Evolutionary conservation across 2,329 filamentous ascomycete species (phyloP).

Genomic region (Nemania sp.): DNA sequence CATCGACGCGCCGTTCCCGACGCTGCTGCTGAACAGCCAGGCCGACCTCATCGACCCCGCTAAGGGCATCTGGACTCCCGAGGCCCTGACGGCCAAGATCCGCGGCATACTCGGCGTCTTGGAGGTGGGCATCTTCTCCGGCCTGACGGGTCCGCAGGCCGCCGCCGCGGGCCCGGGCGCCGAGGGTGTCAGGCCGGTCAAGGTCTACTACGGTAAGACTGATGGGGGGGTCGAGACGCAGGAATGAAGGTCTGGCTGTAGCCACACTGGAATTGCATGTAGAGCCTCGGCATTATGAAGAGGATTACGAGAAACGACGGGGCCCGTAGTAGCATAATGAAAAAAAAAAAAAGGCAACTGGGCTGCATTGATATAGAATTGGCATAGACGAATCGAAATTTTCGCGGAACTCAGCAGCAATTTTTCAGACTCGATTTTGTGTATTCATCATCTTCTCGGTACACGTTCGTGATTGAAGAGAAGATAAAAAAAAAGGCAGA

Average conservation of each 20-base stretch:
- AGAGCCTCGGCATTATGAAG: background rate
- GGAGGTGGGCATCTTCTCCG: slow-evolving; percentile 89
- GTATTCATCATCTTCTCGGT: background rate
- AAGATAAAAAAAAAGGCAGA: slow-evolving; percentile 26
- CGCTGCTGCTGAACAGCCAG: slow-evolving; percentile 61
- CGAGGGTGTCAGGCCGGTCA: slow-evolving; percentile 90
- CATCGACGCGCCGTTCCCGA: slow-evolving; percentile 86
- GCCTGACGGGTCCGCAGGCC: slow-evolving; percentile 74
- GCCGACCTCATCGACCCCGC: slow-evolving; percentile 56
- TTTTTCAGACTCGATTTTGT: slow-evolving; percentile 1
- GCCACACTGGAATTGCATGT: background rate
- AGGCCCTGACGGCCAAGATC: slow-evolving; percentile 72
- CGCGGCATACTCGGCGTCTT: slow-evolving; percentile 85
- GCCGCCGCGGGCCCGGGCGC: slow-evolving; percentile 60
- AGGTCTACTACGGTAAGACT: slow-evolving; percentile 92
- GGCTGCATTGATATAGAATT: background rate
- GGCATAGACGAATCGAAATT: background rate
- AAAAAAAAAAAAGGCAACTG: background rate
- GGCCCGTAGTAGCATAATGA: background rate
- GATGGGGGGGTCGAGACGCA: slow-evolving; percentile 66
- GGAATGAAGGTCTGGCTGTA: slow-evolving; percentile 25
- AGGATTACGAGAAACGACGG: background rate
- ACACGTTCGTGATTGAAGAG: slow-evolving; percentile 11
- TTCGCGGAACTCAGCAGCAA: slow-evolving; percentile 3
- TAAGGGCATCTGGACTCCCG: slow-evolving; percentile 79